Evolutionary conservation across 805 yeast genomes (phyloP).

Genomic region (Candida taoyuanica): DNA sequence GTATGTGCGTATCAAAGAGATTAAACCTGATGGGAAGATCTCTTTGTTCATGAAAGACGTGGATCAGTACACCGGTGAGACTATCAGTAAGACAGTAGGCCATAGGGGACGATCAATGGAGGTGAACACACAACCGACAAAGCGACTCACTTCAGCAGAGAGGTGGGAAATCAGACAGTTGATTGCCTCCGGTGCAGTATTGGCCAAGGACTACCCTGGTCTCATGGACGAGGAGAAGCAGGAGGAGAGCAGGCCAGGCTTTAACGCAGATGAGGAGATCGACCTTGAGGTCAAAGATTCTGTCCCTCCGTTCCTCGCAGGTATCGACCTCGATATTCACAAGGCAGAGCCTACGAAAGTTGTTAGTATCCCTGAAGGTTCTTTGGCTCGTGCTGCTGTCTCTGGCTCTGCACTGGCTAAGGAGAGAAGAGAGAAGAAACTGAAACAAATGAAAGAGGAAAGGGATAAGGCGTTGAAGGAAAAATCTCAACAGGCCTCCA

Average conservation of each 20-base stretch:
- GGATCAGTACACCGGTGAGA: constrained; percentile 64
- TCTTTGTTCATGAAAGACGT: constrained; percentile 65
- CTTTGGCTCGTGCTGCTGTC: constrained; percentile 70
- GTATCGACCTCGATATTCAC: constrained; percentile 35
- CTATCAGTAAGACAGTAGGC: constrained; percentile 15
- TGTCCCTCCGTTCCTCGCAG: constrained; percentile 70
- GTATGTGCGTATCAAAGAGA: constrained; percentile 50
- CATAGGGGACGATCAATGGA: constrained; percentile 4
- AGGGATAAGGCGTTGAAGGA: too few species aligned
- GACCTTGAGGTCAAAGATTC: constrained; percentile 70
- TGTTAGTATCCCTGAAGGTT: constrained; percentile 74
- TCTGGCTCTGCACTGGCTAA: constrained; percentile 65
- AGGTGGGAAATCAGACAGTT: constrained; percentile 86
- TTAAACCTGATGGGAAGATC: constrained; percentile 43
- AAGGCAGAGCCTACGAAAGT: constrained; percentile 51
- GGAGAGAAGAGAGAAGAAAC: constrained; percentile 57
- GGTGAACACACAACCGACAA: not conserved
- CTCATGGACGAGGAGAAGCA: constrained; percentile 37
- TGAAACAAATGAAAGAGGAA: too few species aligned
- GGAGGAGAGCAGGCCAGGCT: constrained; percentile 18
- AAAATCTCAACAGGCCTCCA: constrained; percentile 8
- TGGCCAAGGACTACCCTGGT: constrained; percentile 67
- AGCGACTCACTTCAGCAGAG: constrained; percentile 74
- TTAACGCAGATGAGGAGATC: constrained; percentile 37
- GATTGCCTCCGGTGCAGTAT: constrained; percentile 71